A percentile compares a stretch with the other conserved stretches of the same genome.
Conservation (phyloP, 805 yeast genomes). For the Candida orba region DNA sequence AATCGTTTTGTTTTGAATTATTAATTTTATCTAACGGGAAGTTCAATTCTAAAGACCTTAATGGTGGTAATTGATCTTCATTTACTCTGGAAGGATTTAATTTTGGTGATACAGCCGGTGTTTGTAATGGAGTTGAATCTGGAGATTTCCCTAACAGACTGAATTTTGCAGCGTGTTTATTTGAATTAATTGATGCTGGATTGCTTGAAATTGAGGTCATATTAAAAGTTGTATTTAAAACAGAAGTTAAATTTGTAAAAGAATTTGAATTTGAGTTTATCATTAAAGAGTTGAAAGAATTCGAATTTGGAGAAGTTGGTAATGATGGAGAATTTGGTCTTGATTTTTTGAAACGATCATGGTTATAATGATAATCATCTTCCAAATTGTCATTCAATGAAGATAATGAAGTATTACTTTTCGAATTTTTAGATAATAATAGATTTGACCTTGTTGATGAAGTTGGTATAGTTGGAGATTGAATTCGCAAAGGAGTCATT, state of each 20-base stretch:
- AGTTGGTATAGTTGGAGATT: conserved; percentile 18
- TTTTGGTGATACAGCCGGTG: conserved; percentile 22
- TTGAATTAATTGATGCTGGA: not conserved
- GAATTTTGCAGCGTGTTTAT: conserved; percentile 5
- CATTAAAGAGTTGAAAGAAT: conserved; percentile 9
- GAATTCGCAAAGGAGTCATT: conserved; percentile 48
- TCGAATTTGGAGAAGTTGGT: conserved; percentile 16
- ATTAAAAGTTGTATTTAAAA: conserved; percentile 15
- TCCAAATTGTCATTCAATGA: conserved; percentile 32
- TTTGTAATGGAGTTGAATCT: conserved; percentile 24
- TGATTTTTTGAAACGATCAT: conserved; percentile 29
- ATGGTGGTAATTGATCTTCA: conserved; percentile 22
- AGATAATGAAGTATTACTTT: conserved; percentile 22
- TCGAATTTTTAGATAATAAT: conserved; percentile 18
- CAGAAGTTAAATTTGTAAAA: conserved; percentile 19
- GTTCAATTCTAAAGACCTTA: conserved; percentile 21
- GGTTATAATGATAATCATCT: conserved; percentile 30
- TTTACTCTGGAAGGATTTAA: conserved; percentile 6
- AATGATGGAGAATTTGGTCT: conserved; percentile 30
- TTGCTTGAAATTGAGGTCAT: conserved; percentile 12
- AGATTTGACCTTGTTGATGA: conserved; percentile 14
- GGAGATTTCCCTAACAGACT: conserved; percentile 23
- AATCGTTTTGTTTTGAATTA: not conserved
- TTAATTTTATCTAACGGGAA: conserved; percentile 17
- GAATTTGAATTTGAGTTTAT: conserved; percentile 9